These are phyloP conservation scores for Globisporangium rhizosaccharum DNA, from an alignment of 352 stramenopile genomes.

Conservation along the genomic window DNA sequence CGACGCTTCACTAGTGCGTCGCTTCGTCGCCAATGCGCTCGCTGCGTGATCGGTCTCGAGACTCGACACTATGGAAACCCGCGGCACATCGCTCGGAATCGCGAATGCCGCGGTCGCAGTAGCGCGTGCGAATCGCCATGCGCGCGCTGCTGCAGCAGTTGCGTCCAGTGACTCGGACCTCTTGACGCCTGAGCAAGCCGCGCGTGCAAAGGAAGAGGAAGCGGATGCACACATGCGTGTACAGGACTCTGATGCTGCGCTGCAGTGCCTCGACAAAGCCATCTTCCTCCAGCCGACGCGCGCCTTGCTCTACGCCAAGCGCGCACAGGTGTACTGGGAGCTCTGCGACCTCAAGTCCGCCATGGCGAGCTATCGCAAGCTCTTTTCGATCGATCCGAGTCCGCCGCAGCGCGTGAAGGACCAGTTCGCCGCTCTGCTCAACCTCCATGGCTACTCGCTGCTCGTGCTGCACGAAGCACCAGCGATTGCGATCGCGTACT, in stretches of 20 bases:
- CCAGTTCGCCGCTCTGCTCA: constrained; percentile 64
- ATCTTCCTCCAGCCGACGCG: constrained; percentile 65
- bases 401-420: constrained; percentile 68
- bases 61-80: not conserved
- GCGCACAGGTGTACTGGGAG: constrained; percentile 64
- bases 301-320: constrained; percentile 50
- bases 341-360: constrained; percentile 76
- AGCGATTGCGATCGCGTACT: constrained; percentile 51
- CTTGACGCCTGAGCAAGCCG: constrained; percentile 43
- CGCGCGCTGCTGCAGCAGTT: not conserved
- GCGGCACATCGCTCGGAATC: not conserved
- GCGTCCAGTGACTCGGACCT: constrained; percentile 19
- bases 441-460: constrained; percentile 66
- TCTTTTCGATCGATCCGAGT: constrained; percentile 50
- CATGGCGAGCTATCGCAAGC: constrained; percentile 74
- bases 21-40: not conserved
- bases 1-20: not conserved
- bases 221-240: constrained; percentile 27
- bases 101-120: not conserved
- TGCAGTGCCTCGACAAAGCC: constrained; percentile 65
- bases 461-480: constrained; percentile 52
- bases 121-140: not conserved
- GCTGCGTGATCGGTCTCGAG: not conserved
- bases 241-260: constrained; percentile 35
- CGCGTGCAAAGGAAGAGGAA: constrained; percentile 39